phyloP scores from a whole-genome alignment of 306 rosid genomes.

The Geum urbanum region DNA sequence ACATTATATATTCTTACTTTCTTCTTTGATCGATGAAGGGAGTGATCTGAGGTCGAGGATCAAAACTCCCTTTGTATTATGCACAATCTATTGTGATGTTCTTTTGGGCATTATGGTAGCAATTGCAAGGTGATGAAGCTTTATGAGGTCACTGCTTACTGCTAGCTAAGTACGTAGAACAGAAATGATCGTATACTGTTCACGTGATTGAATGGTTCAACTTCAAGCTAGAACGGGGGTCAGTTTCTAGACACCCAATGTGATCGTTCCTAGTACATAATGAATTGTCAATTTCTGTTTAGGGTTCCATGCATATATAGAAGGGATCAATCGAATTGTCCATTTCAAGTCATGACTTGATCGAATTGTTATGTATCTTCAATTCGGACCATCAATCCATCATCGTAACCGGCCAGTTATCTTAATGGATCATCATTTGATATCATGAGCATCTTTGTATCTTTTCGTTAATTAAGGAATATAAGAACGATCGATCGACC shows the following conservation, averaged over 20 bases:
- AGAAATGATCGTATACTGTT: not conserved
- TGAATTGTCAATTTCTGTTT: not conserved
- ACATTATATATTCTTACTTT: too few relatives aligned
- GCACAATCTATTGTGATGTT: not conserved
- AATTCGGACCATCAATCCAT: not conserved
- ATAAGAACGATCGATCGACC: not conserved
- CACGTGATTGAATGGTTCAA: not conserved
- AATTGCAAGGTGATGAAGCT: not conserved
- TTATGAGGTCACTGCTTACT: not conserved
- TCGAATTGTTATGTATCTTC: not conserved
- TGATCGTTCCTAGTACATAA: not conserved
- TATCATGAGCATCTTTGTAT: not conserved
- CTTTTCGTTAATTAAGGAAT: not conserved
- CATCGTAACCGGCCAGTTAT: too few relatives aligned
- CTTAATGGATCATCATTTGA: not conserved
- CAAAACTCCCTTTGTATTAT: not conserved
- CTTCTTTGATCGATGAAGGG: too few relatives aligned
- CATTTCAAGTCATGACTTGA: not conserved
- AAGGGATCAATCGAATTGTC: not conserved
- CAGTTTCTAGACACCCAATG: not conserved
- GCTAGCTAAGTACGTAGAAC: not conserved
- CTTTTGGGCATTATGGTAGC: not conserved
- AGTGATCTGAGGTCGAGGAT: too few relatives aligned
- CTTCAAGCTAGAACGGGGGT: not conserved
- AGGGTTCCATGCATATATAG: not conserved